Evolutionary conservation across 192 early-diverging fungal species (phyloP), one percentile per base, ranked within the genome.

Genomic region (Diversispora epigaea): DNA sequence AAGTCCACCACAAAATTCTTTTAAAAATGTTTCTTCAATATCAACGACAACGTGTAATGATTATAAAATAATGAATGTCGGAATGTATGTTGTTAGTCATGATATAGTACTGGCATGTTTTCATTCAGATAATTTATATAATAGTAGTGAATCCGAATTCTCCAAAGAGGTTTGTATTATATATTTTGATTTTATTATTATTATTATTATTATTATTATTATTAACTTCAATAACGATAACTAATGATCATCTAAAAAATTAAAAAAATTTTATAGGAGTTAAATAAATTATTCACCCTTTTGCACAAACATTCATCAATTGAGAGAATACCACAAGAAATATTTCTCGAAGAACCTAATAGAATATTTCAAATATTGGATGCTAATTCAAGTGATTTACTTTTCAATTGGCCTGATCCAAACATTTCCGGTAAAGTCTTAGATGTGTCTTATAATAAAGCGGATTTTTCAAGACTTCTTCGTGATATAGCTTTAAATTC

Each of bases 311-410:
- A 72, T 50, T 19, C 22, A 19, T 0, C 39, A 0, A 19, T 6
- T 44, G 55, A 15, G 25, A 32, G 25, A 32, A 32, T 32, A 32
- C 25, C 25, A 32, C 25, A 32, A 32, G 25, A 32, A 32, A 32
- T 32, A 32, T 32, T 32, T 32, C 25, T 32, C 2, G 25, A 32
- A 32, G 25, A 32, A 32, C 39, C 79, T 45, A 79, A 80, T 49
- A 79, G 82, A 11, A 83, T 83, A 22, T 83, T 83, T 61, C 82
- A 83, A 69, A 63, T 83, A 25, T 79, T 80, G 41, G 79, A 83
- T 67, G 67, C 75, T 0, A 70, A 78, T 8, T 77, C 78, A 25
- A 71, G 72, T 17, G 76, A 79, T 22, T 22, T 83, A 25, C 70
- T 80, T 40, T 58, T 83, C 58, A 80, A 79, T 8, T 83, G 82